Evolutionary conservation across 192 early-diverging fungal species (phyloP).

Genomic region (Linnemannia hyalina): DNA sequence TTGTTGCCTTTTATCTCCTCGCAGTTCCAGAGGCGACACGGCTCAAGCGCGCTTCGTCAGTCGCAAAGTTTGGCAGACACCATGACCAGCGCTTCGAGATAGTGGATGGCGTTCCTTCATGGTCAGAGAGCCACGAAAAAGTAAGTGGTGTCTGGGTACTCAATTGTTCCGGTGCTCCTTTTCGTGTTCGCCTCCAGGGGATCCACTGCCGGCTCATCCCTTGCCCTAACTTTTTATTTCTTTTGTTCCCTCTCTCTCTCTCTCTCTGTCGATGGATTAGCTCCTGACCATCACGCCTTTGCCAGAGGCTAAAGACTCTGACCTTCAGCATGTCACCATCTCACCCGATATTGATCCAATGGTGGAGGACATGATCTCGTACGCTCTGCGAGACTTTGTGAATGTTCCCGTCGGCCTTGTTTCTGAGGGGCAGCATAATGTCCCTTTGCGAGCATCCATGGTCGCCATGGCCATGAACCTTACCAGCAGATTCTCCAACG

Average conservation of each 20-base stretch:
- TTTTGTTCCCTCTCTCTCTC: not conserved
- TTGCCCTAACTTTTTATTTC: not conserved
- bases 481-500: slow-evolving; percentile 34
- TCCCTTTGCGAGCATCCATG: slow-evolving; percentile 37
- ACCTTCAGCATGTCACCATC: slow-evolving; percentile 22
- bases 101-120: slow-evolving; percentile 27
- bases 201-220: not conserved
- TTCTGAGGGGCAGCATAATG: slow-evolving; percentile 44
- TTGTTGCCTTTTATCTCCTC: slow-evolving; percentile 38
- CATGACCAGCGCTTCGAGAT: slow-evolving; percentile 19
- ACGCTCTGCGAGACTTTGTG: slow-evolving; percentile 45
- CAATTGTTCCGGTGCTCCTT: not conserved
- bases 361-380: slow-evolving; percentile 52
- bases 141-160: not conserved
- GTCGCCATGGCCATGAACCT: slow-evolving; percentile 59
- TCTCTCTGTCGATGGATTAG: not conserved
- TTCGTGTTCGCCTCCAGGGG: too few relatives aligned
- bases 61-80: slow-evolving; percentile 40
- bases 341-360: slow-evolving; percentile 38
- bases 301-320: slow-evolving; percentile 14
- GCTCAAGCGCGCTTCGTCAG: slow-evolving; percentile 26
- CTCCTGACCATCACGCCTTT: not conserved
- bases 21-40: slow-evolving; percentile 38
- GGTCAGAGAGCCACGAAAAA: slow-evolving; percentile 6
- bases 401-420: slow-evolving; percentile 43